Base-by-base conservation (phyloP, 164 flowering plant genomes). In the Vitis vinifera region DNA sequence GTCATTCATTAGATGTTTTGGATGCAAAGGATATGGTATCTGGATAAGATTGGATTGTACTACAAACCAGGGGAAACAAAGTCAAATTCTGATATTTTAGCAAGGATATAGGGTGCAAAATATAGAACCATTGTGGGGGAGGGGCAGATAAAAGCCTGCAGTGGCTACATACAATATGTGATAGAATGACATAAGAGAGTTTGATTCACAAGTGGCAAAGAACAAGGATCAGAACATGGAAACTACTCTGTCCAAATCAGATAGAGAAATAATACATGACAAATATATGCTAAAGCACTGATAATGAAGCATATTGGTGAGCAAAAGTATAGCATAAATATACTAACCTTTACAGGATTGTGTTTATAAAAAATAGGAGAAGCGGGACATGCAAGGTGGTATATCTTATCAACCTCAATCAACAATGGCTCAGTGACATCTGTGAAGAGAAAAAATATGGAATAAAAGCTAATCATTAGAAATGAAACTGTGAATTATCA, bases 361-460 rank as follows among this genome's bases (percentile, higher is more conserved):
- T 87, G 76, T 59, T 94, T 94, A 85, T 94, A 94, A 75, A 91
- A 92, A 72, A 94, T 91, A 27, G 98, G 98, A 55, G 97, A 94
- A 53, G 98, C 98, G 37, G 97, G 98, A 78, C 98, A 94, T 68
- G 98, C 98, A 62, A 94, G 91, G 75, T 92, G 98, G 73, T 92
- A 94, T 72, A 94, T 94, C 74, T 85, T 94, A 78, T 94, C 98
- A 67, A 94, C 97, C 72, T 94, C 98, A n/a, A 94, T 44, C 81
- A 94, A 71, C 65, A 94, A 71, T 31, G 97, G 88, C 79, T 92
- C 97, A 9, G 94, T 92, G 66, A 92, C 97, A 80, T 94, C 97
- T 90, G 77, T 55, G 71, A 27, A 15, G 31, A 30, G 19, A 37
- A 55, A 73, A 52, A 67, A 23, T 23, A 23, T 23, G 27, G 27